These are phyloP conservation scores for Blumeriella jaapii DNA, from an alignment of 2,329 filamentous ascomycete species.

Conservation along the genomic window DNA sequence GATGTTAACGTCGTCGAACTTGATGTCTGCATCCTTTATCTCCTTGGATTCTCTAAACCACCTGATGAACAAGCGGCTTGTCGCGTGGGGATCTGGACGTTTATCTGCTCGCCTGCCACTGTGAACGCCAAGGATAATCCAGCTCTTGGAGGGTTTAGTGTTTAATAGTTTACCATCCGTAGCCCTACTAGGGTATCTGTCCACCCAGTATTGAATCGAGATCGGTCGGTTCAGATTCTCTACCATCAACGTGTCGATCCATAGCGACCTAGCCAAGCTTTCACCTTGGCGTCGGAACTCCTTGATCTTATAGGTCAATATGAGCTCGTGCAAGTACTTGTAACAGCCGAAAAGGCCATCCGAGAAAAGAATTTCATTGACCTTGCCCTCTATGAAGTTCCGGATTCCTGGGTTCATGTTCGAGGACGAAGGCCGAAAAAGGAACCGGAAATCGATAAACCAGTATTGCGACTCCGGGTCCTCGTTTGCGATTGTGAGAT, in stretches of 20 bases:
- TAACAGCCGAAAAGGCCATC: conserved; percentile 74
- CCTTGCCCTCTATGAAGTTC: conserved; percentile 52
- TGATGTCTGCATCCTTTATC: conserved; percentile 54
- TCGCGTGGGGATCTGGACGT: conserved; percentile 31
- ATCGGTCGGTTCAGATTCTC: conserved; percentile 73
- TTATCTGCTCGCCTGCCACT: conserved; percentile 43
- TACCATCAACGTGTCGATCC: conserved; percentile 67
- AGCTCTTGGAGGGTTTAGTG: conserved; percentile 59
- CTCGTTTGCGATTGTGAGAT: conserved; percentile 82
- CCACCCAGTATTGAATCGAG: conserved; percentile 83
- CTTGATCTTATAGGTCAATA: conserved; percentile 81
- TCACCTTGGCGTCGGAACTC: conserved; percentile 68
- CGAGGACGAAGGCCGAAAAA: conserved; percentile 59
- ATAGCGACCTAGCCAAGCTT: conserved; percentile 56
- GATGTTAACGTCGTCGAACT: conserved; percentile 53
- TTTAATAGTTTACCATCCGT: conserved; percentile 6
- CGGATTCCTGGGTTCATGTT: conserved; percentile 52
- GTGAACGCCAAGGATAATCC: conserved; percentile 77
- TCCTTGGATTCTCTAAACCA: conserved; percentile 83
- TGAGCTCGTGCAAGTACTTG: conserved; percentile 74
- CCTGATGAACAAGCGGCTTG: conserved; percentile 49
- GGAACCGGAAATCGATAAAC: conserved; percentile 84
- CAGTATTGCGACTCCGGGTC: conserved; percentile 76
- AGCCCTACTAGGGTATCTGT: conserved; percentile 34
- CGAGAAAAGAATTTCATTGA: conserved; percentile 59